phyloP scores from a whole-genome alignment of 352 stramenopile genomes.

The Pythium myriotylum region DNA sequence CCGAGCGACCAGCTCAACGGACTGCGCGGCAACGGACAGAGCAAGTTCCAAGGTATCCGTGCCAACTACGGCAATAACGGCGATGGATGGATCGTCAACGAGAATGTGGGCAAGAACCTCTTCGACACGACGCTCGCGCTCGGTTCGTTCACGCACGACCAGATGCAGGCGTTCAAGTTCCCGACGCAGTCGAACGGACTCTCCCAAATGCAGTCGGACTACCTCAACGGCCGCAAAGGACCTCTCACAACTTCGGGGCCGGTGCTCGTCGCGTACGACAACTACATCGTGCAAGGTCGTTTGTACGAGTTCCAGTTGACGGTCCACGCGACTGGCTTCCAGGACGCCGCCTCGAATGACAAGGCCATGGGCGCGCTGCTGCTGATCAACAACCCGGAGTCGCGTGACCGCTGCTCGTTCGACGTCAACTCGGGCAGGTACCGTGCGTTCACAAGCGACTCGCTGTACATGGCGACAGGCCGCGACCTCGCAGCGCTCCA shows the following conservation, averaged over 20 bases:
- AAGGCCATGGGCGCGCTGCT: slow-evolving; percentile 47
- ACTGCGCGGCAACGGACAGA: slow-evolving; percentile 33
- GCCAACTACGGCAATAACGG: slow-evolving; percentile 31
- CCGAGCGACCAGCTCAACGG: slow-evolving; percentile 50
- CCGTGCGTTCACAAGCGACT: slow-evolving; percentile 40
- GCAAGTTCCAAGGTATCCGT: slow-evolving; percentile 25
- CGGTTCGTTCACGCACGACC: slow-evolving; percentile 47
- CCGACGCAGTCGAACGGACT: neutral
- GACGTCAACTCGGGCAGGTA: slow-evolving; percentile 34
- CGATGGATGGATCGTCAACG: slow-evolving; percentile 41
- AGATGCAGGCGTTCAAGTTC: slow-evolving; percentile 50
- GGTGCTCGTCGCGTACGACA: slow-evolving; percentile 62
- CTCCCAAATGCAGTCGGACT: neutral
- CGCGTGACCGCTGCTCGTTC: slow-evolving; percentile 49
- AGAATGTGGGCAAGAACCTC: slow-evolving; percentile 57
- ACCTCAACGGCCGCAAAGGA: slow-evolving; percentile 29
- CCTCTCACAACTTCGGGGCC: slow-evolving; percentile 47
- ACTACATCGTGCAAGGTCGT: slow-evolving; percentile 52
- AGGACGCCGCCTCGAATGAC: slow-evolving; percentile 29
- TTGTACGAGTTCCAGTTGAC: slow-evolving; percentile 70
- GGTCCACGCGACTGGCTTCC: slow-evolving; percentile 47
- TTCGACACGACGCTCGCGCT: slow-evolving; percentile 64
- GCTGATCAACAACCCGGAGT: slow-evolving; percentile 67
- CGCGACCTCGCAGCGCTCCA: slow-evolving; percentile 66
- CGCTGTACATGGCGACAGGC: slow-evolving; percentile 42